These are phyloP conservation scores for Suhomyces sp. DNA, from an alignment of 805 yeast species.

Conservation along the genomic window DNA sequence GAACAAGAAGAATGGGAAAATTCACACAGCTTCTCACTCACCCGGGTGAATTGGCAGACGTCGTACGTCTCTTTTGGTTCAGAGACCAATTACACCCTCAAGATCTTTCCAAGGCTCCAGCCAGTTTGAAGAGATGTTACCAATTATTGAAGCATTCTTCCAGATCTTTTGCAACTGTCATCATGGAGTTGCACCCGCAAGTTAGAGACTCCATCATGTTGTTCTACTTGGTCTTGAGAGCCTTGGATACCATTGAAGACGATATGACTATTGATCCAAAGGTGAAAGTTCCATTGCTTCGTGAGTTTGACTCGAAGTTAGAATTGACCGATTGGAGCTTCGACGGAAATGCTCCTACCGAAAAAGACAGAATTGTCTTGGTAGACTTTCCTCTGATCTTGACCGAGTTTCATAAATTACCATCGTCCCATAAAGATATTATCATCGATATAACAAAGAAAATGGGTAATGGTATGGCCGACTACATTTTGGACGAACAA, in stretches of 20 bases:
- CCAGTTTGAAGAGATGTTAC: constrained; percentile 57
- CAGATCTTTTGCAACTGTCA: constrained; percentile 92
- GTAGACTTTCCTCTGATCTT: constrained; percentile 74
- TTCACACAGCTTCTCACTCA: constrained; percentile 56
- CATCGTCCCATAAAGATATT: constrained; percentile 73
- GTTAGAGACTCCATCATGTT: constrained; percentile 76
- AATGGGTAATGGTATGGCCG: constrained; percentile 99
- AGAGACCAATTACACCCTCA: constrained; percentile 54
- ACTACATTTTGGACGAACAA: constrained; percentile 73
- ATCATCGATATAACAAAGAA: constrained; percentile 71
- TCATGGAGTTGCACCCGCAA: constrained; percentile 87
- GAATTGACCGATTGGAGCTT: constrained; percentile 75
- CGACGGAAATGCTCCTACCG: constrained; percentile 68
- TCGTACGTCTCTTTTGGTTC: constrained; percentile 53
- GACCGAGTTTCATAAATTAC: constrained; percentile 67
- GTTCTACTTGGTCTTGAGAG: constrained; percentile 83
- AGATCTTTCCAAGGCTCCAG: constrained; percentile 27
- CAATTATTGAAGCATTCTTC: constrained; percentile 67
- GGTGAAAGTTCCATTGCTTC: constrained; percentile 70
- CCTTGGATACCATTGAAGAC: constrained; percentile 93
- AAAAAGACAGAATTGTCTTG: constrained; percentile 76
- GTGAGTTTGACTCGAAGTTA: constrained; percentile 64
- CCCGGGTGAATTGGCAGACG: constrained; percentile 72
- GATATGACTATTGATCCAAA: constrained; percentile 82
- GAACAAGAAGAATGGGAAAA: constrained; percentile 28